Conservation (phyloP, 441 rosid species). For the Euphorbia corollata region DNA sequence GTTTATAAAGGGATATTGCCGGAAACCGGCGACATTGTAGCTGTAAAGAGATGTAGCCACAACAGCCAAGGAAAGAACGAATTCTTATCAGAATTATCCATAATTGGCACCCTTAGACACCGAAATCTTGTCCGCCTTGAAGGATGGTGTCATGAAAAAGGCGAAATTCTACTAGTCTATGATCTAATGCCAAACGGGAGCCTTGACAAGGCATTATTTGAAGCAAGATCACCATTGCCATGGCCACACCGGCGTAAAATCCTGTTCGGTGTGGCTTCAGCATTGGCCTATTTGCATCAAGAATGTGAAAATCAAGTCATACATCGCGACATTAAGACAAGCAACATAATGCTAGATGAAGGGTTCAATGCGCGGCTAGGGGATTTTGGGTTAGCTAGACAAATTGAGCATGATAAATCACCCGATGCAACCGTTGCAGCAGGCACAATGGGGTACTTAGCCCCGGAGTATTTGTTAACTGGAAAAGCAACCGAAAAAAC, state of each 20-base stretch:
- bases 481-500: conserved; percentile 87
- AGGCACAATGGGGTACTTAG: conserved; percentile 95
- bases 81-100: conserved; percentile 67
- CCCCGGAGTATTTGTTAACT: conserved; percentile 85
- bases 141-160: conserved; percentile 91
- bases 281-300: conserved; percentile 85
- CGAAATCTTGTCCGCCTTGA: conserved; percentile 81
- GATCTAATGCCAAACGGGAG: conserved; percentile 93
- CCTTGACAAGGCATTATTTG: conserved; percentile 78
- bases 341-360: conserved; percentile 87
- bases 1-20: conserved; percentile 73
- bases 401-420: conserved; percentile 77
- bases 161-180: conserved; percentile 74
- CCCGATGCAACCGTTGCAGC: conserved; percentile 94
- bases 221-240: conserved; percentile 57
- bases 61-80: conserved; percentile 72
- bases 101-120: conserved; percentile 79
- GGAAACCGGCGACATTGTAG: conserved; percentile 67
- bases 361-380: conserved; percentile 78
- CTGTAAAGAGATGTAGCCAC: conserved; percentile 81
- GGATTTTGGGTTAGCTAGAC: conserved; percentile 85
- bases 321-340: conserved; percentile 81
- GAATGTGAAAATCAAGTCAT: conserved; percentile 94
- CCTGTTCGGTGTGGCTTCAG: conserved; percentile 77
- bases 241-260: conserved; percentile 70